Percentiles rank a stretch among this genome's conserved stretches.
These are phyloP conservation scores for Heracleum sosnowskyi DNA, from an alignment of 129 eudicot genomes.

Conservation along the genomic window DNA sequence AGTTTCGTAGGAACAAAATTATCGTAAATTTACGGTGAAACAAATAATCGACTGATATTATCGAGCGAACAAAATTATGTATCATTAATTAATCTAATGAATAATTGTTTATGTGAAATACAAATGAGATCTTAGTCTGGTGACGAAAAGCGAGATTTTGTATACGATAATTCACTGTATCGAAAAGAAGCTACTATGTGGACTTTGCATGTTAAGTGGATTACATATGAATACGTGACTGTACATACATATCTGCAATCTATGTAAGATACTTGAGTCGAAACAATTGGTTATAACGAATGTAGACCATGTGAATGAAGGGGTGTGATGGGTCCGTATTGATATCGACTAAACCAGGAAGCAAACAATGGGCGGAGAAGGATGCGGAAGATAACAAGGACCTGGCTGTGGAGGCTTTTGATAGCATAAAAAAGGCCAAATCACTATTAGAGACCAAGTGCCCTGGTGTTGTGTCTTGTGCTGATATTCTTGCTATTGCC, in stretches of 20 bases:
- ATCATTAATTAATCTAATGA: too few relatives aligned
- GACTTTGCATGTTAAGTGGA: background rate
- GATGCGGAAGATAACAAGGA: constrained; percentile 75
- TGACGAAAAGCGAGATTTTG: background rate
- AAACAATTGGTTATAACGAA: background rate
- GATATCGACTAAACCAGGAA: constrained; percentile 49
- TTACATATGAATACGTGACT: background rate
- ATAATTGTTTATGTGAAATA: too few relatives aligned
- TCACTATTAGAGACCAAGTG: constrained; percentile 70
- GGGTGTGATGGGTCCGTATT: constrained; percentile 85
- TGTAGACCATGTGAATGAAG: constrained; percentile 19
- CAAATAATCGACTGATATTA: too few relatives aligned
- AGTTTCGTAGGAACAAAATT: too few relatives aligned
- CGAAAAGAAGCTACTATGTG: background rate
- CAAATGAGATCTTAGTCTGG: background rate
- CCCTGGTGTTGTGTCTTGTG: constrained; percentile 90
- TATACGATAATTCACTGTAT: background rate
- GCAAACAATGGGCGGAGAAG: constrained; percentile 55
- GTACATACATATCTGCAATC: background rate
- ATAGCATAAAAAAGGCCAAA: constrained; percentile 56
- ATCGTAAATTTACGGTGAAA: too few relatives aligned
- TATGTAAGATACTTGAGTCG: background rate
- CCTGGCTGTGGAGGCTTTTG: constrained; percentile 50
- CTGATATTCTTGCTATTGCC: constrained; percentile 83
- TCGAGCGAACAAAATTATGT: too few relatives aligned